A percentile compares a stretch with the other conserved stretches of the same genome.
Evolutionary conservation across 768 basidiomycete genomes (phyloP).

Genomic region (Podaxis mareebaensis): DNA sequence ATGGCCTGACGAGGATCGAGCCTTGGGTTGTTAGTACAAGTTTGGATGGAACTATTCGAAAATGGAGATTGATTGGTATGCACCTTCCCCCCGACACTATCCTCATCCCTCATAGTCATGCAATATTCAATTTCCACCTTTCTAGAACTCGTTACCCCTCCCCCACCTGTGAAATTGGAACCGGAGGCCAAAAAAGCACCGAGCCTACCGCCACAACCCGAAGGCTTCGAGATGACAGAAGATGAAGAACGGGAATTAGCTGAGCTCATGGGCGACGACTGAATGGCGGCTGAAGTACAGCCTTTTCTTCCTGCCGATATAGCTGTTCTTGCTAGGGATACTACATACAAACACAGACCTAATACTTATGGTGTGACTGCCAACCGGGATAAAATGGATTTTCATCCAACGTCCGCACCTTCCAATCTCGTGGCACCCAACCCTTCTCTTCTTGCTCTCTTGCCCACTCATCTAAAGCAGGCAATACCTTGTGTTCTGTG

Average conservation of each 20-base stretch:
- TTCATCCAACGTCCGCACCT: conserved; percentile 49
- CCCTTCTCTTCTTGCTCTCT: conserved; percentile 49
- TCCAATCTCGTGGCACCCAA: conserved; percentile 47
- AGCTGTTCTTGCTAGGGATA: neutral
- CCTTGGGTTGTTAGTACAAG: conserved; percentile 84
- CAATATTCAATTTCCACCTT: neutral
- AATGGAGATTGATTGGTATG: conserved; percentile 76
- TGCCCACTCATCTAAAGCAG: conserved; percentile 46
- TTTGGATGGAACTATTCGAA: conserved; percentile 84
- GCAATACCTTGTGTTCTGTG: conserved; percentile 44
- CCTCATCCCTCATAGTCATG: neutral
- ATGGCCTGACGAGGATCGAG: conserved; percentile 54
- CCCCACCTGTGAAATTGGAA: conserved; percentile 20
- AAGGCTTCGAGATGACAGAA: conserved; percentile 60
- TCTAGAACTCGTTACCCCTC: conserved; percentile 43
- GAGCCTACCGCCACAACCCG: conserved; percentile 17
- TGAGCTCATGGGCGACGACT: conserved; percentile 55
- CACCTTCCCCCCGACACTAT: neutral
- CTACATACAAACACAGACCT: neutral
- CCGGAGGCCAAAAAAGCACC: conserved; percentile 15
- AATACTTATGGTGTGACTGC: conserved; percentile 23
- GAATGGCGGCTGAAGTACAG: neutral
- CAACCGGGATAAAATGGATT: conserved; percentile 53
- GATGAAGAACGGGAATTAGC: conserved; percentile 91
- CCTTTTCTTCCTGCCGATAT: neutral